phyloP scores from a whole-genome alignment of 2,329 filamentous ascomycete genomes.

The Aspergillus pseudotamarii region DNA sequence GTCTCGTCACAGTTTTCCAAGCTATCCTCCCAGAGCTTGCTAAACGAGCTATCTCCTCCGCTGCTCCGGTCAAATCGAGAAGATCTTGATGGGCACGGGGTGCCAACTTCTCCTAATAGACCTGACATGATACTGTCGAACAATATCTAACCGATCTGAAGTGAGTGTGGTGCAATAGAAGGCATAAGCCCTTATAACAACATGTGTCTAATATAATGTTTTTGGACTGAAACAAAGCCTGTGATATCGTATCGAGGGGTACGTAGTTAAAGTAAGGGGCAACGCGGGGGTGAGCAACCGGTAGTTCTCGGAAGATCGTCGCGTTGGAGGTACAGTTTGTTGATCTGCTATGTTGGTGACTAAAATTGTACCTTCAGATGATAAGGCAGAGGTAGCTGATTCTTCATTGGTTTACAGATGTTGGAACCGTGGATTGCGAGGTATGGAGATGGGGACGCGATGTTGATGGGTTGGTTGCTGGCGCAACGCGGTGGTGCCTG shows the following conservation, averaged over 20 bases:
- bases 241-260: conserved; percentile 12
- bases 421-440: conserved; percentile 6
- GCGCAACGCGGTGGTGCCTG: conserved; percentile 18
- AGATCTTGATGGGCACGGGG: conserved; percentile 36
- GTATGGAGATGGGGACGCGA: conserved; percentile 19
- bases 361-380: neutral
- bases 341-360: neutral
- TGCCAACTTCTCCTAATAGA: conserved; percentile 29
- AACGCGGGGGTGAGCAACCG: conserved; percentile 12
- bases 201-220: neutral
- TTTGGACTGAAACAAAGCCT: neutral
- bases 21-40: conserved; percentile 30
- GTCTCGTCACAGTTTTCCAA: conserved; percentile 37
- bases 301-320: conserved; percentile 4
- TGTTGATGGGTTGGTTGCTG: conserved; percentile 26
- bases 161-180: neutral
- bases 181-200: neutral
- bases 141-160: neutral
- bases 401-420: conserved; percentile 4
- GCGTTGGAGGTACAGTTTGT: neutral
- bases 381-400: conserved; percentile 4
- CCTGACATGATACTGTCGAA: conserved; percentile 26
- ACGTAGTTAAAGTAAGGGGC: conserved; percentile 9
- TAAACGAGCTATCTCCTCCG: conserved; percentile 24
- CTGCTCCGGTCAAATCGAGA: conserved; percentile 22